Evolutionary conservation across 345 rosid species (phyloP), one percentile per base, ranked within the genome.

Genomic region (Gossypium stocksii): DNA sequence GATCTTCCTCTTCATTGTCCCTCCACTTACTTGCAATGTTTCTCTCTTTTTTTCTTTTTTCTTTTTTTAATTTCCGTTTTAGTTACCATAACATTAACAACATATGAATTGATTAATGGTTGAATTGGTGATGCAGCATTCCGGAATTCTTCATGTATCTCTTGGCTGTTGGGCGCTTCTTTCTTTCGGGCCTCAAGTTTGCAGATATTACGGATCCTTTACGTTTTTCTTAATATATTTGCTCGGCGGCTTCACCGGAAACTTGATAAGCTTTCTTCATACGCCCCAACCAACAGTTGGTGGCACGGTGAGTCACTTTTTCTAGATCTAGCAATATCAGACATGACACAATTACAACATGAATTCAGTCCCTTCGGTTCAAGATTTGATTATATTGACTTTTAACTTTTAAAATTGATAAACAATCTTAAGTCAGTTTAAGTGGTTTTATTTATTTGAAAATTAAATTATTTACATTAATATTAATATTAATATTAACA

Each of bases 231-330:
- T 94, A 82, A 89, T 92, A 43, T 94, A 87, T 86, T 66, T 87
- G 22, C 92, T 94, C 17, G 98, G 97, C 76, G 98, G 98, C 74
- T 80, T 94, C 79, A 85, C 93, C 46, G 97, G 97, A 73, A 92
- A 92, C 87, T 83, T 90, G 81, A 87, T 84, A 51, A 94, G 97
- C 85, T 94, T 89, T 85, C 91, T 94, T 74, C 98, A 85, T 71
- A 94, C 97, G 4, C 84, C 94, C 72, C 89, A 83, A 71, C 89
- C 90, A 29, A 84, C 93, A 22, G 97, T 94, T 54, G 97, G 98
- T 53, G 97, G 98, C 49, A 90, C 98, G 3, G 98, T 94, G 86
- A 83, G 88, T 57, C 49, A 14, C 79, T 60, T 58, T 77, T 22
- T 56, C 20, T 56, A 56, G 60, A 56, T 3, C 20, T 0, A 3